Evolutionary conservation across 129 eudicot genomes (phyloP).

Genomic region (Lactuca sativa): DNA sequence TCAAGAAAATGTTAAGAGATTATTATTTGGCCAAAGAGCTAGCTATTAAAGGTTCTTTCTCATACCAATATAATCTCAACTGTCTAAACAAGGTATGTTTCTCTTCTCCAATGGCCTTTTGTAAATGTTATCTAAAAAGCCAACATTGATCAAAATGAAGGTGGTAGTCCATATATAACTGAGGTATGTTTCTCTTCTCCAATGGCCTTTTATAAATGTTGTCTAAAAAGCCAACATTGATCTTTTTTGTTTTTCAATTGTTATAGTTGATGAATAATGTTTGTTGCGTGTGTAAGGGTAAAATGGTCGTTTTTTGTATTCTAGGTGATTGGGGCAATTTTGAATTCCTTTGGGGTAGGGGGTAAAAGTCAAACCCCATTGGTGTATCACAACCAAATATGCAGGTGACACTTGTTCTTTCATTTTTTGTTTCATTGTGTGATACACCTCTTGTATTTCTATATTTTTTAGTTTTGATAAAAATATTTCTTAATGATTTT

Average conservation of each 20-base stretch:
- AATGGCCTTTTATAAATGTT: neutral
- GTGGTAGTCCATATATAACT: slow-evolving; percentile 36
- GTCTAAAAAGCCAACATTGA: neutral
- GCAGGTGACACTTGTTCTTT: neutral
- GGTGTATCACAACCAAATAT: no score
- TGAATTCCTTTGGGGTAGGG: slow-evolving; percentile 68
- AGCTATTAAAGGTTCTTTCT: no score
- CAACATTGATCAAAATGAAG: slow-evolving; percentile 49
- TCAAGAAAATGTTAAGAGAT: no score
- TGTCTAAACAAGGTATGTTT: no score
- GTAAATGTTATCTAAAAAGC: no score
- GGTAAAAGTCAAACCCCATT: slow-evolving; percentile 27
- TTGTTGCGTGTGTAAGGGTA: no score
- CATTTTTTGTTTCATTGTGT: neutral
- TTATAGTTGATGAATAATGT: no score
- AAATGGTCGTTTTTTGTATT: neutral
- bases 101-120: no score
- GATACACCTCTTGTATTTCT: neutral
- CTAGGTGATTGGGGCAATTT: slow-evolving; percentile 82
- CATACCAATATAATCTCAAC: no score
- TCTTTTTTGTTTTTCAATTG: neutral
- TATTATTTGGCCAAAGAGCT: no score
- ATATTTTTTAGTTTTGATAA: neutral
- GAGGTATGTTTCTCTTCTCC: slow-evolving; percentile 51
- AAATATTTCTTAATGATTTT: neutral